Evolutionary conservation across 805 yeast genomes (phyloP).

Genomic region (Candida easanensis): DNA sequence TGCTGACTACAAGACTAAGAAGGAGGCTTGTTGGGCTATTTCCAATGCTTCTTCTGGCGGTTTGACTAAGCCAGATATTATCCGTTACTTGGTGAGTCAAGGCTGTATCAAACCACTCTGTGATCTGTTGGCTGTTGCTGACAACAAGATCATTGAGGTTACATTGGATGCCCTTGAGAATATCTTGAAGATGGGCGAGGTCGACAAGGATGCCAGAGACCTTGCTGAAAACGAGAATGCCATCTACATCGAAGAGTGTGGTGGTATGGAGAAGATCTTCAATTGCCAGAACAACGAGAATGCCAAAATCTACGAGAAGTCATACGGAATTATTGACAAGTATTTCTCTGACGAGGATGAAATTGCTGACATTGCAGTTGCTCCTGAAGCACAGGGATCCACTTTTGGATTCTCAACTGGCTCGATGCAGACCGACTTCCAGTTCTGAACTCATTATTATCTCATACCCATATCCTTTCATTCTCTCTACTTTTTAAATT

Average conservation of each 20-base stretch:
- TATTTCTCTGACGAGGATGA: conserved; percentile 85
- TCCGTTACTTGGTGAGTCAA: conserved; percentile 86
- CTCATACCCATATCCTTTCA: conserved; percentile 1
- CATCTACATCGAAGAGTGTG: conserved; percentile 92
- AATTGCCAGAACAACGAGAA: conserved; percentile 90
- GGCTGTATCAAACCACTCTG: conserved; percentile 98
- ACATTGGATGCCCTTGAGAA: conserved; percentile 94
- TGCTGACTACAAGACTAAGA: conserved; percentile 93
- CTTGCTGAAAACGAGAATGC: conserved; percentile 80
- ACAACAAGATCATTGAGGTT: conserved; percentile 88
- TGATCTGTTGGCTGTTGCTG: conserved; percentile 85
- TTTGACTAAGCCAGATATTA: conserved; percentile 85
- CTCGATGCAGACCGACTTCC: conserved; percentile 36
- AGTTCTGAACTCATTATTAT: conserved; percentile 17
- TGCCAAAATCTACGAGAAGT: conserved; percentile 89
- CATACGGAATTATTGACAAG: conserved; percentile 84
- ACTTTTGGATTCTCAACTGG: conserved; percentile 85
- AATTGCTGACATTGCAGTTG: conserved; percentile 70
- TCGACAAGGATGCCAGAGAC: conserved; percentile 77
- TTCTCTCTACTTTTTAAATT: neutral
- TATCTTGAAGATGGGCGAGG: conserved; percentile 90
- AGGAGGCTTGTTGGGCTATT: conserved; percentile 99
- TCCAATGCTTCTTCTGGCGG: conserved; percentile 98
- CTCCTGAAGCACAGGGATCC: conserved; percentile 75
- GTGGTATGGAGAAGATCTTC: conserved; percentile 95